A percentile compares a stretch with the other conserved stretches of the same genome.
phyloP scores from a whole-genome alignment of 108 stramenopile species.

The Discostella pseudostelligera region DNA sequence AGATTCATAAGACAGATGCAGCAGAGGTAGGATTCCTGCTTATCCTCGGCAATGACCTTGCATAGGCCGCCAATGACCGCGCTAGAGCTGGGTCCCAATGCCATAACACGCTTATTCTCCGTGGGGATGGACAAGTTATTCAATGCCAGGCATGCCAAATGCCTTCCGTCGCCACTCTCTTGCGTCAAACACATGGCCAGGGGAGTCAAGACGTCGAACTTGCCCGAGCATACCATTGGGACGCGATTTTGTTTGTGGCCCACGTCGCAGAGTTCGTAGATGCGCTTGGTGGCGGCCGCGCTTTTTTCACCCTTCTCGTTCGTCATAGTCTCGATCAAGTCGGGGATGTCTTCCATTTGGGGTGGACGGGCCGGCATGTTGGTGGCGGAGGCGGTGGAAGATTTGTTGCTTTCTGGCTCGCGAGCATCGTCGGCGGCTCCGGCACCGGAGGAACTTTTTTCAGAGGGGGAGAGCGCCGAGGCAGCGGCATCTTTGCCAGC shows the following conservation, averaged over 20 bases:
- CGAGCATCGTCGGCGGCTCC: constrained; percentile 11
- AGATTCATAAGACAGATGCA: constrained; percentile 95
- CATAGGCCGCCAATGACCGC: constrained; percentile 87
- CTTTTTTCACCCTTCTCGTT: constrained; percentile 84
- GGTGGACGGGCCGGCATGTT: constrained; percentile 49
- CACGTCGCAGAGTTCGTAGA: constrained; percentile 91
- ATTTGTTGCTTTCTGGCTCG: constrained; percentile 3
- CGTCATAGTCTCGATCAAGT: constrained; percentile 82
- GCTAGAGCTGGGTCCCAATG: constrained; percentile 79
- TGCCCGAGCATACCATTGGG: constrained; percentile 89
- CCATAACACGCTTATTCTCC: constrained; percentile 93
- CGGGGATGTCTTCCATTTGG: constrained; percentile 87
- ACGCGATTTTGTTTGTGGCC: constrained; percentile 94
- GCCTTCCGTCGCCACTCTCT: constrained; percentile 86
- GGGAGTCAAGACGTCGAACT: constrained; percentile 86
- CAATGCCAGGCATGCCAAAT: constrained; percentile 85
- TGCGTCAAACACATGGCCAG: constrained; percentile 88
- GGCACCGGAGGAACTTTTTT: not conserved
- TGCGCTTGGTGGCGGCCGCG: constrained; percentile 86
- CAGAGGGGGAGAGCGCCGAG: not conserved
- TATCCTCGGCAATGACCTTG: constrained; percentile 90
- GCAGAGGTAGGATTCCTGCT: constrained; percentile 91
- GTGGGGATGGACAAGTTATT: constrained; percentile 93
- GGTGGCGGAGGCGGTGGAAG: constrained; percentile 4
- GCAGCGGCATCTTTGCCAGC: constrained; percentile 4